Evolutionary conservation across 1,284 basidiomycete species (phyloP).

Genomic region (Fereydounia khargensis): DNA sequence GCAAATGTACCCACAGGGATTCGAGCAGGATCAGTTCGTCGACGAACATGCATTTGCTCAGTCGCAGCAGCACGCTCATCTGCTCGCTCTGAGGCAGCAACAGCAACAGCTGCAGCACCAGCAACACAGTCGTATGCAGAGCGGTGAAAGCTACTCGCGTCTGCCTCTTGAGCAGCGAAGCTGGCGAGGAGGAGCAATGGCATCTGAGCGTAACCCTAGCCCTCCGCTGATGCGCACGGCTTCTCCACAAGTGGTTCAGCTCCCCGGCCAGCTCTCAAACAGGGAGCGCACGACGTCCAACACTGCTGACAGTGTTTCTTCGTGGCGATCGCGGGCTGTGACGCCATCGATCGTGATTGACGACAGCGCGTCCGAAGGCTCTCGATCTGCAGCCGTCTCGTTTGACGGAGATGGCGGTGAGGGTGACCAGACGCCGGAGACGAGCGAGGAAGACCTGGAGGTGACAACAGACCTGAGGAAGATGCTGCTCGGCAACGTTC

Average conservation of each 20-base stretch:
- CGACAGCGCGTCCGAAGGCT: slow-evolving; percentile 41
- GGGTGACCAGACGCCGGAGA: slow-evolving; percentile 45
- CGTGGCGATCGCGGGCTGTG: slow-evolving; percentile 32
- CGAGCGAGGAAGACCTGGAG: slow-evolving; percentile 44
- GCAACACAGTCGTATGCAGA: slow-evolving; percentile 27
- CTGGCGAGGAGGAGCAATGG: slow-evolving; percentile 18
- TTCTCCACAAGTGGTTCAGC: background rate
- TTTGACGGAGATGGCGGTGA: slow-evolving; percentile 26
- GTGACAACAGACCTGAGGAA: slow-evolving; percentile 21
- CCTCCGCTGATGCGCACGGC: slow-evolving; percentile 13
- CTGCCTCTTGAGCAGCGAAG: slow-evolving; percentile 23
- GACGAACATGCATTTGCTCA: slow-evolving; percentile 3
- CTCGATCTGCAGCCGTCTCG: slow-evolving; percentile 11
- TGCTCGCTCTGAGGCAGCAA: slow-evolving; percentile 2
- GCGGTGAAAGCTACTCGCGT: slow-evolving; percentile 11
- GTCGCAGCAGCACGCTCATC: slow-evolving; percentile 10
- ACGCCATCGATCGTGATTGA: slow-evolving; percentile 46
- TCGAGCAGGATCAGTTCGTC: slow-evolving; percentile 6
- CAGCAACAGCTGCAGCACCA: slow-evolving; percentile 26
- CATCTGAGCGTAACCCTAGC: slow-evolving; percentile 11
- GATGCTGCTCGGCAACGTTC: slow-evolving; percentile 11
- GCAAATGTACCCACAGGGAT: slow-evolving; percentile 25
- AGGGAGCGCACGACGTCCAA: slow-evolving; percentile 5
- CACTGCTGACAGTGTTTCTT: slow-evolving; percentile 30
- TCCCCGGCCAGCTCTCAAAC: slow-evolving; percentile 1